Percentiles rank a stretch among this genome's conserved stretches.
phyloP scores from a whole-genome alignment of 176 grass and related monocot species.

The Avena atlantica region DNA sequence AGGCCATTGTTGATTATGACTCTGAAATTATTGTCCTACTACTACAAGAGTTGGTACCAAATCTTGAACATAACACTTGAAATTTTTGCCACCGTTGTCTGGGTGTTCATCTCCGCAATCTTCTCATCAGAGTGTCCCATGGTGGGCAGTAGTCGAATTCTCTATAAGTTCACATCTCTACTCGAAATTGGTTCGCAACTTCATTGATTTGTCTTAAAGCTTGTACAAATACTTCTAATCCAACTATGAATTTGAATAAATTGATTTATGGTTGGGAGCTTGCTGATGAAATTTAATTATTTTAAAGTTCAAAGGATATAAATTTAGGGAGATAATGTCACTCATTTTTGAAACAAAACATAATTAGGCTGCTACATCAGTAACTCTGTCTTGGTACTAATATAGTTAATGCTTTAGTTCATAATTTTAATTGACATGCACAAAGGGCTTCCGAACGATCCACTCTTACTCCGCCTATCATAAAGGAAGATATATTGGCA shows the following conservation, averaged over 20 bases:
- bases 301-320: neutral
- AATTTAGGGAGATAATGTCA: neutral
- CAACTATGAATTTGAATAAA: too few species aligned
- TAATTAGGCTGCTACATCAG: neutral
- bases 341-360: neutral
- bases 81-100: too few species aligned
- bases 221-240: too few species aligned
- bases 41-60: neutral
- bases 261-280: too few species aligned
- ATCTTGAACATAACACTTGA: neutral
- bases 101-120: too few species aligned
- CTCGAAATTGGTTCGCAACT: too few species aligned
- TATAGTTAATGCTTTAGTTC: conserved; percentile 7
- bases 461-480: conserved; percentile 72
- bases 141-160: too few species aligned
- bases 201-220: too few species aligned
- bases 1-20: neutral
- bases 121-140: too few species aligned
- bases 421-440: conserved; percentile 28
- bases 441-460: conserved; percentile 63
- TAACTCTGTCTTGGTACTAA: conserved; percentile 8
- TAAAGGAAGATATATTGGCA: conserved; percentile 55
- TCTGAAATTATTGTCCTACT: neutral
- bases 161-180: too few species aligned
- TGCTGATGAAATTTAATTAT: too few species aligned